Conservation (phyloP, 352 stramenopile genomes). For the Lagenidium giganteum region DNA sequence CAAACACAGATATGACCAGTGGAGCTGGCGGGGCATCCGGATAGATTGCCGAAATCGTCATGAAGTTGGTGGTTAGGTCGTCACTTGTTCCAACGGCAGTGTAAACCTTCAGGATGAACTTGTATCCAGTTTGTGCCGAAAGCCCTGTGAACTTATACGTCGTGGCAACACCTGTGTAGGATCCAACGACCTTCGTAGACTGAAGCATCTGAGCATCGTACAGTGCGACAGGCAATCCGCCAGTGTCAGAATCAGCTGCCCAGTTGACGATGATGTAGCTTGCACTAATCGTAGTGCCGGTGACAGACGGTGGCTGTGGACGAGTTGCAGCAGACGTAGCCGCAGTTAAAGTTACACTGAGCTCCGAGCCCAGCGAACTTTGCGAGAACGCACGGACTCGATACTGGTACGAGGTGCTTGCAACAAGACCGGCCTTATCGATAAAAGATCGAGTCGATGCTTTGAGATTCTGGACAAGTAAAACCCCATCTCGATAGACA, state of each 20-base stretch:
- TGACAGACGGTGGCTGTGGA: conserved; percentile 17
- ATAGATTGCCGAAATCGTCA: conserved; percentile 14
- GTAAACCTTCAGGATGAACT: conserved; percentile 18
- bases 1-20: conserved; percentile 29
- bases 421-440: conserved; percentile 26
- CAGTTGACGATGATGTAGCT: conserved; percentile 39
- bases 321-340: conserved; percentile 29
- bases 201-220: conserved; percentile 35
- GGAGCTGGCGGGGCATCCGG: conserved; percentile 25
- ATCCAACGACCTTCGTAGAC: conserved; percentile 7
- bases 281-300: conserved; percentile 11
- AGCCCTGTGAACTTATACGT: conserved; percentile 33
- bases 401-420: conserved; percentile 43
- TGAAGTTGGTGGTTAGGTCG: conserved; percentile 7
- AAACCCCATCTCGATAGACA: conserved; percentile 40
- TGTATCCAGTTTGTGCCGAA: conserved; percentile 26
- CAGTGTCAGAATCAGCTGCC: conserved; percentile 32
- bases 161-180: conserved; percentile 11
- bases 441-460: conserved; percentile 19
- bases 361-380: conserved; percentile 30
- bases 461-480: conserved; percentile 20
- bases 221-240: conserved; percentile 25
- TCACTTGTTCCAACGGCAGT: conserved; percentile 34
- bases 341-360: conserved; percentile 27
- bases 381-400: conserved; percentile 30